phyloP scores from a whole-genome alignment of 2,329 filamentous ascomycete species.

The Lasiodiplodia hormozganensis region DNA sequence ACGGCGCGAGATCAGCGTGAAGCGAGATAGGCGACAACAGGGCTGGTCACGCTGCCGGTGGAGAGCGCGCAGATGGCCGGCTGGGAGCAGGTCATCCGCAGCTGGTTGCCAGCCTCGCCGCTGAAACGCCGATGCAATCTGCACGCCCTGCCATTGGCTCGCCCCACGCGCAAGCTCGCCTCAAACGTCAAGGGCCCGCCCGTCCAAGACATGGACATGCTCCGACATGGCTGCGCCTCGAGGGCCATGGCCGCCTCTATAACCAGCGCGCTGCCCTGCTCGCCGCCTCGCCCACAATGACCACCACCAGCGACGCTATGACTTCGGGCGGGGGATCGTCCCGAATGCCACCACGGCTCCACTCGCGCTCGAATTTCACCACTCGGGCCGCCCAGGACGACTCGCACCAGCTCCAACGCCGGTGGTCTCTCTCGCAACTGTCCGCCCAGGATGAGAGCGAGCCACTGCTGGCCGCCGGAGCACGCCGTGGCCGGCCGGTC shows the following conservation, averaged over 20 bases:
- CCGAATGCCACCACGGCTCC: conserved; percentile 28
- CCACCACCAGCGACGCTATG: conserved; percentile 14
- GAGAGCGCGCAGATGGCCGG: conserved; percentile 28
- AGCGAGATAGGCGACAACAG: conserved; percentile 25
- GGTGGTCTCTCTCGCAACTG: conserved; percentile 40
- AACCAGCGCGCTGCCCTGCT: conserved; percentile 1
- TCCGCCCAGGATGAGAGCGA: conserved; percentile 42
- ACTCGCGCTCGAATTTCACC: conserved; percentile 48
- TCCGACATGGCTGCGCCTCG: neutral
- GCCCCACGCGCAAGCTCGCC: neutral
- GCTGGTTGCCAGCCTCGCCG: neutral
- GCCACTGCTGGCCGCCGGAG: conserved; percentile 20
- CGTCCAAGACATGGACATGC: neutral
- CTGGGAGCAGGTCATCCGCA: conserved; percentile 18
- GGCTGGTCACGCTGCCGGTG: conserved; percentile 29
- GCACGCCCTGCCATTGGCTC: conserved; percentile 12
- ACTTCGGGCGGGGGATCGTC: conserved; percentile 24
- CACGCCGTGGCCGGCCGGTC: conserved; percentile 47
- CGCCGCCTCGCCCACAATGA: neutral
- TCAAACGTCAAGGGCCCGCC: conserved; percentile 15
- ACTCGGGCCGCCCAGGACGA: conserved; percentile 54
- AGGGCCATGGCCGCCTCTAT: neutral
- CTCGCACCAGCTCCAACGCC: conserved; percentile 52
- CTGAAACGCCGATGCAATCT: conserved; percentile 5
- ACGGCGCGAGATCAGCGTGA: conserved; percentile 18